Percentiles rank a stretch among this genome's conserved stretches.
phyloP scores from a whole-genome alignment of 441 rosid species.

The Gossypium schwendimanii region DNA sequence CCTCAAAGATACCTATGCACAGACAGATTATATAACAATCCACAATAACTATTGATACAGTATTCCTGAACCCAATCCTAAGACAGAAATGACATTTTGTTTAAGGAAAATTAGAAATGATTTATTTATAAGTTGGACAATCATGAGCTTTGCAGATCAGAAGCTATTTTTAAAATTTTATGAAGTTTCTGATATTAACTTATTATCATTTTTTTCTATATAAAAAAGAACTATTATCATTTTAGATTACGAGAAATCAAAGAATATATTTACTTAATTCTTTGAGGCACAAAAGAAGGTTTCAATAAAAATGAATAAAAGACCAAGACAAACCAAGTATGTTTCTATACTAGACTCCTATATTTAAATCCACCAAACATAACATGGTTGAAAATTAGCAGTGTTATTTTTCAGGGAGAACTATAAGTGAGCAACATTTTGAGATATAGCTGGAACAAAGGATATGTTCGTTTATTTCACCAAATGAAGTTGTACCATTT shows the following conservation, averaged over 20 bases:
- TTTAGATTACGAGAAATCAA: background rate
- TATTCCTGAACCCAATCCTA: background rate
- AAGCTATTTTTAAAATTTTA: background rate
- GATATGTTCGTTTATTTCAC: background rate
- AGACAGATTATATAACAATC: background rate
- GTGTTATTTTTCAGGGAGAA: background rate
- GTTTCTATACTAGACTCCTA: background rate
- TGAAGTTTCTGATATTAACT: background rate
- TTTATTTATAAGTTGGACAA: background rate
- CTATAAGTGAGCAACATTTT: background rate
- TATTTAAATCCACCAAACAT: background rate
- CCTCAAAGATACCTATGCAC: background rate
- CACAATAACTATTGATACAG: background rate
- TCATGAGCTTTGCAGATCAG: background rate
- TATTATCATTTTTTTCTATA: background rate
- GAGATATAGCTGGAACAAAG: background rate
- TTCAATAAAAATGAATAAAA: background rate
- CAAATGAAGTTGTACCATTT: background rate
- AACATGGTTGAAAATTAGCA: background rate
- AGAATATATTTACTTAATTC: background rate
- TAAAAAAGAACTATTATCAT: background rate
- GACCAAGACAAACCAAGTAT: background rate
- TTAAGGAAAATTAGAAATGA: background rate
- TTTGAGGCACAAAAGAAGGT: background rate
- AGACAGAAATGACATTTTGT: background rate